Conservation (phyloP, 495 filamentous ascomycete genomes). For the Penicillium ucsense region DNA sequence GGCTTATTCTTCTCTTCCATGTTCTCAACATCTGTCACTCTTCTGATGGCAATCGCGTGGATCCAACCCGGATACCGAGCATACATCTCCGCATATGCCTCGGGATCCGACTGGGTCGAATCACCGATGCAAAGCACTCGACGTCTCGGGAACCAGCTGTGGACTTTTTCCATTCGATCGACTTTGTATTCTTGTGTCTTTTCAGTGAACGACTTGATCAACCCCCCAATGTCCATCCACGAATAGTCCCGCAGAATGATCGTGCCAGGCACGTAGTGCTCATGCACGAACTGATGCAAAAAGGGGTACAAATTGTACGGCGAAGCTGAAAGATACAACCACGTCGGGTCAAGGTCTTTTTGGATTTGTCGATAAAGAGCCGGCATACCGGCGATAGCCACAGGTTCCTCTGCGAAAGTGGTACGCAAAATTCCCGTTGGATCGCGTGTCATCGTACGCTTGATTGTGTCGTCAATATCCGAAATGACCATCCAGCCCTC, state of each 20-base stretch:
- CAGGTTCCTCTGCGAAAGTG: conserved; percentile 69
- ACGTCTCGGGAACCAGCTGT: conserved; percentile 62
- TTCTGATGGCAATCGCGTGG: conserved; percentile 70
- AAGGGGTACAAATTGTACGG: conserved; percentile 93
- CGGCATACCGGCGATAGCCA: conserved; percentile 71
- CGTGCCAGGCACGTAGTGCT: conserved; percentile 66
- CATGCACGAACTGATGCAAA: conserved; percentile 57
- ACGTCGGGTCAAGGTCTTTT: conserved; percentile 52
- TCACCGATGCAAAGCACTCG: conserved; percentile 82
- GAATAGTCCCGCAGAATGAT: conserved; percentile 74
- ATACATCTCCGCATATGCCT: conserved; percentile 75
- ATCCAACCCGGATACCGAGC: conserved; percentile 60
- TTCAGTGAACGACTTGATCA: conserved; percentile 68
- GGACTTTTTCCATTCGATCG: conserved; percentile 67
- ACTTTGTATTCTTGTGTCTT: conserved; percentile 83
- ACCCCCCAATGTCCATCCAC: conserved; percentile 76
- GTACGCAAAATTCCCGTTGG: conserved; percentile 69
- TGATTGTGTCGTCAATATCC: conserved; percentile 95
- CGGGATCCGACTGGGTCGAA: conserved; percentile 84
- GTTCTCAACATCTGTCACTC: conserved; percentile 65
- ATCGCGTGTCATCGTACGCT: conserved; percentile 72
- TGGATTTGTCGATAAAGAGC: conserved; percentile 64
- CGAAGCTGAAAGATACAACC: conserved; percentile 90
- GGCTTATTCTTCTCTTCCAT: conserved; percentile 65
- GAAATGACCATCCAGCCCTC: conserved; percentile 84